Evolutionary conservation across 169 alveolate genomes (phyloP), one percentile per base, ranked within the genome.

Genomic region (Cryptosporidium xiaoi): DNA sequence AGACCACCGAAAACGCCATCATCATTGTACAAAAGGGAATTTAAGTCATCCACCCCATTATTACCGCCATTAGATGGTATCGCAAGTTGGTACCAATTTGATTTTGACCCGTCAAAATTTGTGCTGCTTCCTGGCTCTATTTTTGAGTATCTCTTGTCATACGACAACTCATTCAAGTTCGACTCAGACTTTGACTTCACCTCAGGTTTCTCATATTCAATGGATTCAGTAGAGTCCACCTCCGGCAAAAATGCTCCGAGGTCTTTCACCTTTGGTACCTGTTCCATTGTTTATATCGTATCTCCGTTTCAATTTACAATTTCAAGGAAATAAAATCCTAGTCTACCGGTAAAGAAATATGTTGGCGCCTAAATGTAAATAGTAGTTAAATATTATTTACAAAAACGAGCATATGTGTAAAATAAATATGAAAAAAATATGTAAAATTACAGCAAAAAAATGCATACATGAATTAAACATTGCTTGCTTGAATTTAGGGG

Each of bases 1-100:
- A 94, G 65, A 36, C 92, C 93, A 34, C 95, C 90, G 24, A 94
- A 62, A 12, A 77, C 65, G 16, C 87, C 87, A 18, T 77, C 87
- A 40, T 77, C 87, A 33, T 18, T 60, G 50, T 77, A 77, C 5
- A 77, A 6, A 2, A 77, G 20, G 20, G 87, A 77, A 15, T 77
- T 77, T 13, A 77, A 44, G 46, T 77, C 87, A 31, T 77, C 87
- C 15, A 56, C 65, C 0, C 55, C 6, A 40, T n/a, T 34, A 40
- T 77, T 62, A n/a, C 71, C 65, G 12, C 36, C 34, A 34, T 60
- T 66, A 1, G 87, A 77, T 13, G 40, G 36, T 44, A 77, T 34
- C 6, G 87, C 87, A 20, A 77, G 31, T 29, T 77, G 87, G 20
- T 77, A 77, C 87, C 77, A 77, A 56, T 64, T 58, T n/a, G 87